Percentiles rank a stretch among this genome's conserved stretches.
phyloP scores from a whole-genome alignment of 352 stramenopile species.

The Phytophthora brassicae region DNA sequence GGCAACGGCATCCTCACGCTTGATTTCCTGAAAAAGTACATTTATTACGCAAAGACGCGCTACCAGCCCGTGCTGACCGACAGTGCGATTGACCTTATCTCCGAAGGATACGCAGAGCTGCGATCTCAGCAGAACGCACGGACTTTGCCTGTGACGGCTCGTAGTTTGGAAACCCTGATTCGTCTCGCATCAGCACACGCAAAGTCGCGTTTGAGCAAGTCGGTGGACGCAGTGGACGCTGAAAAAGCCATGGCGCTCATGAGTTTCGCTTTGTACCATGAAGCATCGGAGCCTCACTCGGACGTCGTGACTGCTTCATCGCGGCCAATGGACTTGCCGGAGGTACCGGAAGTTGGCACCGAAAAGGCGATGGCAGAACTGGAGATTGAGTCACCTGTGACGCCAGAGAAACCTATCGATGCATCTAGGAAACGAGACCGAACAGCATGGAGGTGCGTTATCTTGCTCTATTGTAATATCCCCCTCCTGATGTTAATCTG shows the following conservation, averaged over 20 bases:
- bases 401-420: slow-evolving; percentile 12
- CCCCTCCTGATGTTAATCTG: background rate
- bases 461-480: slow-evolving; percentile 4
- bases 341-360: slow-evolving; percentile 15
- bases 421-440: slow-evolving; percentile 69
- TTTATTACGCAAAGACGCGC: slow-evolving; percentile 98
- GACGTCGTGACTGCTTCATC: slow-evolving; percentile 11
- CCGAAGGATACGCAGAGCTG: slow-evolving; percentile 97
- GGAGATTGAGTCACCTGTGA: slow-evolving; percentile 30
- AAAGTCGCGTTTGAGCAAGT: slow-evolving; percentile 93
- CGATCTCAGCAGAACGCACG: slow-evolving; percentile 93
- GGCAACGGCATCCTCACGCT: slow-evolving; percentile 89
- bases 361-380: slow-evolving; percentile 34
- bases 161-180: slow-evolving; percentile 99
- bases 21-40: slow-evolving; percentile 99
- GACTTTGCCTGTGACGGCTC: slow-evolving; percentile 96
- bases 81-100: slow-evolving; percentile 93
- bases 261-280: slow-evolving; percentile 98
- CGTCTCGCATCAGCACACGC: slow-evolving; percentile 97
- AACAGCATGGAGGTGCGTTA: slow-evolving; percentile 62
- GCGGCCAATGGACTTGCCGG: slow-evolving; percentile 16
- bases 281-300: slow-evolving; percentile 63
- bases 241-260: slow-evolving; percentile 95
- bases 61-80: slow-evolving; percentile 87
- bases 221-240: slow-evolving; percentile 81